Evolutionary conservation across 345 rosid genomes (phyloP).

Genomic region (Salix viminalis): DNA sequence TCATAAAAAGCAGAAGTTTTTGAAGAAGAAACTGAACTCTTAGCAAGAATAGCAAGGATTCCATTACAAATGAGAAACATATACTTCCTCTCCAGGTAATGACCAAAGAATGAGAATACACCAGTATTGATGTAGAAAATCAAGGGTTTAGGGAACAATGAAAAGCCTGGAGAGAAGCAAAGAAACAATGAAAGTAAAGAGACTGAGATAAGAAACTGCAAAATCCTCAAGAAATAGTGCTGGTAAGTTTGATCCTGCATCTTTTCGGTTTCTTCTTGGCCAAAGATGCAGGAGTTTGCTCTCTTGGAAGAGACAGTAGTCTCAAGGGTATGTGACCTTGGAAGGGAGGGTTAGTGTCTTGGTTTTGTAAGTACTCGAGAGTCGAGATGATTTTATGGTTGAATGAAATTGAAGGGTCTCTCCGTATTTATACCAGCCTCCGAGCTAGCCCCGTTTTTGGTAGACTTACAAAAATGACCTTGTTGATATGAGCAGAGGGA

Average conservation of each 20-base stretch:
- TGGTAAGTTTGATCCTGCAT: background rate
- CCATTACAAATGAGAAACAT: constrained; percentile 54
- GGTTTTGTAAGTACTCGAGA: background rate
- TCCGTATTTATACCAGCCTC: constrained; percentile 1
- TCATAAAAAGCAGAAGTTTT: constrained; percentile 5
- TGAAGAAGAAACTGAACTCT: constrained; percentile 7
- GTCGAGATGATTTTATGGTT: background rate
- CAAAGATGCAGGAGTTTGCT: too few species aligned
- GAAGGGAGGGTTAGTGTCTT: background rate
- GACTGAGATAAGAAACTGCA: constrained; percentile 25
- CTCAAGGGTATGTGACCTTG: background rate
- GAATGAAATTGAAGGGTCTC: background rate
- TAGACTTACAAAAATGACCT: background rate
- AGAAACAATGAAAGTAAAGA: constrained; percentile 30
- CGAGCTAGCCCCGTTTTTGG: background rate
- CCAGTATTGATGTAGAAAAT: constrained; percentile 32
- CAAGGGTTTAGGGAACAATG: constrained; percentile 29
- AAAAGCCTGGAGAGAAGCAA: constrained; percentile 30
- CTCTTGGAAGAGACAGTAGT: too few species aligned
- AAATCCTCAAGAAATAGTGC: constrained; percentile 11
- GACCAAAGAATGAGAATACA: constrained; percentile 34
- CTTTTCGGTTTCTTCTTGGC: too few species aligned
- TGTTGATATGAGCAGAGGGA: background rate
- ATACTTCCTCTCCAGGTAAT: constrained; percentile 43
- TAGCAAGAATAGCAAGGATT: constrained; percentile 50